Conservation (phyloP, 106 monocot genomes). For the Posidonia australis region DNA sequence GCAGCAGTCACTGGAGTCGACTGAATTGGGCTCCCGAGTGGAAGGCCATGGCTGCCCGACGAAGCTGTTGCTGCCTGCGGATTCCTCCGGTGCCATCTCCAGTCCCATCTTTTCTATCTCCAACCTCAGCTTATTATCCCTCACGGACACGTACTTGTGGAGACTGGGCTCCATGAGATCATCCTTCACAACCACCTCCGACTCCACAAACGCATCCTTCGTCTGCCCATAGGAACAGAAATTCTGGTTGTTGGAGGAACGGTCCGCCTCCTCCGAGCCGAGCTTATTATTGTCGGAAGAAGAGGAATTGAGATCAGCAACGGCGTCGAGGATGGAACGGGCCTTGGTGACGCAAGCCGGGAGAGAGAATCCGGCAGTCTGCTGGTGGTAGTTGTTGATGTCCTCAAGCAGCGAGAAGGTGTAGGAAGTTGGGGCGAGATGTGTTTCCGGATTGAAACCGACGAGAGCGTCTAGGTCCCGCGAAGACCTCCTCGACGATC, state of each 20-base stretch:
- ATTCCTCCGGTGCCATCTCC: constrained; percentile 77
- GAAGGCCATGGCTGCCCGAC: constrained; percentile 42
- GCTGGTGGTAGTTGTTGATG: constrained; percentile 75
- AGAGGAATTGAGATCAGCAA: constrained; percentile 82
- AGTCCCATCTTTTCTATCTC: constrained; percentile 6
- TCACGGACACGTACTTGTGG: constrained; percentile 61
- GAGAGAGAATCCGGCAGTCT: constrained; percentile 41
- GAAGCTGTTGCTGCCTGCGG: constrained; percentile 90
- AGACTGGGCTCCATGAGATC: constrained; percentile 73
- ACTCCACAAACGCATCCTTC: constrained; percentile 41
- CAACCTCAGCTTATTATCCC: constrained; percentile 7
- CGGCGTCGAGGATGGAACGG: constrained; percentile 87
- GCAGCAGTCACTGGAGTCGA: constrained; percentile 54
- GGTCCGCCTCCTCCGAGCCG: not conserved
- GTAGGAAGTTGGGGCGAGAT: constrained; percentile 22
- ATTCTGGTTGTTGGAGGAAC: constrained; percentile 17
- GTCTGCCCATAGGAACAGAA: constrained; percentile 5
- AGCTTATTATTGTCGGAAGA: constrained; percentile 26
- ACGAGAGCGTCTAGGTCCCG: constrained; percentile 27
- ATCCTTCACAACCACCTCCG: constrained; percentile 47
- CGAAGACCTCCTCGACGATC: constrained; percentile 69
- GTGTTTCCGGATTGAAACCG: constrained; percentile 7
- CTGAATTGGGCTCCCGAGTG: constrained; percentile 37
- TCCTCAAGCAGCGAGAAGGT: constrained; percentile 67
- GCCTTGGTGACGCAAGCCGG: constrained; percentile 94